A percentile compares a stretch with the other conserved stretches of the same genome.
These are phyloP conservation scores for Aureobasidium pullulans DNA, from an alignment of 2,329 filamentous ascomycete species.

Conservation along the genomic window DNA sequence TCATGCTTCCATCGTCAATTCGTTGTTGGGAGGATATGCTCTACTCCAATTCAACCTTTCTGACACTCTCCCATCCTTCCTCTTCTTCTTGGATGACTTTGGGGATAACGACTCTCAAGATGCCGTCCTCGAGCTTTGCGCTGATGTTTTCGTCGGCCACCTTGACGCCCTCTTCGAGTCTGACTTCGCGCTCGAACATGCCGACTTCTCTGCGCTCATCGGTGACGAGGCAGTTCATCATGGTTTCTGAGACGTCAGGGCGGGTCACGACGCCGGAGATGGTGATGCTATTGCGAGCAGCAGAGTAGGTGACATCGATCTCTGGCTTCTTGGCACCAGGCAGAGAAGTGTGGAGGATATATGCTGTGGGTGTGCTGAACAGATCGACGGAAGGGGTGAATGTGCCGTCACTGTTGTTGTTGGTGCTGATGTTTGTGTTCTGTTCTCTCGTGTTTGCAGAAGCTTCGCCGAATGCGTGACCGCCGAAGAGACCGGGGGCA, in stretches of 20 bases:
- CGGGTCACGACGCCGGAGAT: slow-evolving; percentile 68
- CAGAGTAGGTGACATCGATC: slow-evolving; percentile 68
- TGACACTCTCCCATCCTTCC: slow-evolving; percentile 52
- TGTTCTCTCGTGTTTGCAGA: slow-evolving; percentile 34
- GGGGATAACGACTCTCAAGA: slow-evolving; percentile 69
- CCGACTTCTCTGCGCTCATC: slow-evolving; percentile 62
- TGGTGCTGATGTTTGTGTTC: slow-evolving; percentile 32
- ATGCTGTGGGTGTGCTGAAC: slow-evolving; percentile 60
- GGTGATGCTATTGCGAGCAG: slow-evolving; percentile 56
- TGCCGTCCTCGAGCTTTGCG: slow-evolving; percentile 71
- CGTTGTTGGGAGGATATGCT: background rate
- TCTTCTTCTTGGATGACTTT: slow-evolving; percentile 61
- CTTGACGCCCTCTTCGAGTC: slow-evolving; percentile 42
- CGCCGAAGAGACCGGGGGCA: slow-evolving; percentile 27
- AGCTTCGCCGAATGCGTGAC: slow-evolving; percentile 17
- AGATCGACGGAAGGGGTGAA: slow-evolving; percentile 63
- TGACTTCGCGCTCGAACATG: slow-evolving; percentile 63
- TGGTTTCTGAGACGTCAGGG: slow-evolving; percentile 58
- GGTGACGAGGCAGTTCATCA: slow-evolving; percentile 56
- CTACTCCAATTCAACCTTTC: slow-evolving; percentile 46
- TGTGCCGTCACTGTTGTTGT: slow-evolving; percentile 33
- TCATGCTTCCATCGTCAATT: background rate
- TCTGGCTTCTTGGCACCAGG: slow-evolving; percentile 76
- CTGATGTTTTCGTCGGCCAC: slow-evolving; percentile 62
- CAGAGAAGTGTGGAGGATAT: slow-evolving; percentile 64